Evolutionary conservation across 2,329 filamentous ascomycete genomes (phyloP), one percentile per base, ranked within the genome.

Genomic region (Septoria petroselini): DNA sequence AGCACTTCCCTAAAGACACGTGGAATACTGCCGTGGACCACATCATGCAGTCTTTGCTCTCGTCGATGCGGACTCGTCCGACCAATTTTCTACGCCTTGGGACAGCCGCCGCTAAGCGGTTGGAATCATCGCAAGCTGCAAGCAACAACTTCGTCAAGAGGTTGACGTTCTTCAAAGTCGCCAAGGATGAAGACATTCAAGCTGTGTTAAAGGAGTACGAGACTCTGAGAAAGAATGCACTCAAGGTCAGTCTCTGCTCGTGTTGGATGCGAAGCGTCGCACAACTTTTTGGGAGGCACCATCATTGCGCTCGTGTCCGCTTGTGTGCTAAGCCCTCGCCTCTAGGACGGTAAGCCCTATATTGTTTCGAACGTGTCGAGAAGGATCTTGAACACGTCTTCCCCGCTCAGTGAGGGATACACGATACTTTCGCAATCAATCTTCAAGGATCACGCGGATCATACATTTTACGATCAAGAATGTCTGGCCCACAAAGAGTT

Each of bases 311-410:
- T 12, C 31, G 23, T 41, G 25, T 35, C 34, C 11, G 17, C 12
- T 29, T 52, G 31, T 52, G 31, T 37, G 29, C 30, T 41, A 29
- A 47, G 29, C 15, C 18, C 23, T 25, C 12, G 38, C 17, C 18
- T 27, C 39, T 42, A 88, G 85, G 76, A 86, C 59, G 84, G 83
- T 54, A 81, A 85, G 64, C 82, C 82, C 1, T 89, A 88, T 66
- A 85, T 89, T 58, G 68, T 81, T 31, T 76, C 75, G 50, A 64
- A 63, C 25, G 57, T 55, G 9, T 55, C 60, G 12, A 46, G 59
- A 8, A 53, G 52, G 17, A 50, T 64, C 23, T 29, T 62, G 33
- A 64, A 64, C 38, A 61, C 59, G 11, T 50, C 48, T 3, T 62
- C 60, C 17, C 72, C 77, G 14, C 78, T 83, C 27, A 76, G 75